phyloP scores from a whole-genome alignment of 2,329 filamentous ascomycete genomes.

The Gaeumannomyces sp. region DNA sequence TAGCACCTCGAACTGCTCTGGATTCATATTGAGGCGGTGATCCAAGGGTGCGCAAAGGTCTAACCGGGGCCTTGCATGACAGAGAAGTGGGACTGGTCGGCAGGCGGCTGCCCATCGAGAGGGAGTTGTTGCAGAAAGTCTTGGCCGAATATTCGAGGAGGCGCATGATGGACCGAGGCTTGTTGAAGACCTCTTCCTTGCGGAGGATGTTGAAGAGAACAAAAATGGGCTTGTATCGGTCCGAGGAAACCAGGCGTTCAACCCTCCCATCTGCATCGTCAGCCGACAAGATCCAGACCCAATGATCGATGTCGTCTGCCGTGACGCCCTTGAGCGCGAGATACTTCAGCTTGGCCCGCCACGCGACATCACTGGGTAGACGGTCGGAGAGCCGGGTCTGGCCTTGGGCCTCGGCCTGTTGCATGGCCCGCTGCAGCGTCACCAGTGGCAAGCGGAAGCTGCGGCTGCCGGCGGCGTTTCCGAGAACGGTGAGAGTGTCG shows the following conservation, averaged over 20 bases:
- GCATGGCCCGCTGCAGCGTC: conserved; percentile 20
- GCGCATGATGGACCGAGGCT: conserved; percentile 23
- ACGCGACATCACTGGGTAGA: conserved; percentile 20
- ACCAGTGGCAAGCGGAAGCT: conserved; percentile 22
- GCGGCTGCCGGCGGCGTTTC: conserved; percentile 15
- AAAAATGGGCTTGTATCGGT: conserved; percentile 32
- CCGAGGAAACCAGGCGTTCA: conserved; percentile 27
- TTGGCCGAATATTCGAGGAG: conserved; percentile 28
- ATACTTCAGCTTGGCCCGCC: conserved; percentile 25
- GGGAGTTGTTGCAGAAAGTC: conserved; percentile 20
- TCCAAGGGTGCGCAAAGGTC: not conserved
- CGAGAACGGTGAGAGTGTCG: not conserved
- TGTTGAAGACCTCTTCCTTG: conserved; percentile 26
- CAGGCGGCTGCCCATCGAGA: conserved; percentile 19
- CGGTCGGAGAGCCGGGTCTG: conserved; percentile 16
- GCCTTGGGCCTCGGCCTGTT: conserved; percentile 16
- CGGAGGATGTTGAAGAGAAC: conserved; percentile 30
- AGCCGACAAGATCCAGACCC: conserved; percentile 35
- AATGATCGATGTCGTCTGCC: conserved; percentile 29
- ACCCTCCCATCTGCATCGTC: conserved; percentile 28
- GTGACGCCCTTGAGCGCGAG: conserved; percentile 27
- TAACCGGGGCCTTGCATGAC: not conserved
- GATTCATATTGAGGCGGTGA: conserved; percentile 20
- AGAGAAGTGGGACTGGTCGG: conserved; percentile 22
- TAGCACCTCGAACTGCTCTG: conserved; percentile 18